Percentiles rank a stretch among this genome's conserved stretches.
Evolutionary conservation across 164 flowering plant genomes (phyloP).

Genomic region (Umbellularia californica): DNA sequence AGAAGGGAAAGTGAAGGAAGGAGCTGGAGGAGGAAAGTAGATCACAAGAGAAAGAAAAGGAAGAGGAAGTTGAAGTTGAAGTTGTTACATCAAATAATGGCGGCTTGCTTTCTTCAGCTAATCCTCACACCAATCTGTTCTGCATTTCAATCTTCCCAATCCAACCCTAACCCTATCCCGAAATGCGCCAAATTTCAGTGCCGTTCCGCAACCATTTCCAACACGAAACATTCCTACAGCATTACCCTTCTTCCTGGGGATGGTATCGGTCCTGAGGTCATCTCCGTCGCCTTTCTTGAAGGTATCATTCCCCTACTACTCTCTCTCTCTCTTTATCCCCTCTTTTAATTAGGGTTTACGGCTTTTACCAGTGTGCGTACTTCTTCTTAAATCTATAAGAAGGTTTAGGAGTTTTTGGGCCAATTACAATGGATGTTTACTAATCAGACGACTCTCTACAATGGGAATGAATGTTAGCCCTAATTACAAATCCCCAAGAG

Average conservation of each 20-base stretch:
- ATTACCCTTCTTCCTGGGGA: constrained; percentile 94
- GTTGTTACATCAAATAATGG: constrained; percentile 11
- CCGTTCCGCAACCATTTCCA: constrained; percentile 31
- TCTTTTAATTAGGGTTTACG: background rate
- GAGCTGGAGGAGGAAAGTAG: too few relatives aligned
- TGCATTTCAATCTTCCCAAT: background rate
- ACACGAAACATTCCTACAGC: constrained; percentile 37
- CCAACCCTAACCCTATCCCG: constrained; percentile 3
- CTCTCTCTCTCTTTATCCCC: background rate
- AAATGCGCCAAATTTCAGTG: constrained; percentile 37
- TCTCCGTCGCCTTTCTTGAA: constrained; percentile 69
- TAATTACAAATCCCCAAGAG: too few relatives aligned
- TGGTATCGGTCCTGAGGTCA: constrained; percentile 96
- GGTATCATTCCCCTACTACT: constrained; percentile 26
- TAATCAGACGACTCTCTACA: background rate
- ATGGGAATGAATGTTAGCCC: too few relatives aligned
- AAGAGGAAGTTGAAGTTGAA: too few relatives aligned
- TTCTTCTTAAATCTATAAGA: too few relatives aligned
- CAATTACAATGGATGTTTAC: too few relatives aligned
- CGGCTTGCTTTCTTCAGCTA: constrained; percentile 37
- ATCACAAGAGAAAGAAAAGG: too few relatives aligned
- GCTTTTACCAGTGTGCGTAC: background rate
- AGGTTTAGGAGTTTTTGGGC: too few relatives aligned
- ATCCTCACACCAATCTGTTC: constrained; percentile 18
- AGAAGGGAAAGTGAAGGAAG: too few relatives aligned